Conservation (phyloP, 2,329 filamentous ascomycete genomes). For the Escovopsis weberi region DNA sequence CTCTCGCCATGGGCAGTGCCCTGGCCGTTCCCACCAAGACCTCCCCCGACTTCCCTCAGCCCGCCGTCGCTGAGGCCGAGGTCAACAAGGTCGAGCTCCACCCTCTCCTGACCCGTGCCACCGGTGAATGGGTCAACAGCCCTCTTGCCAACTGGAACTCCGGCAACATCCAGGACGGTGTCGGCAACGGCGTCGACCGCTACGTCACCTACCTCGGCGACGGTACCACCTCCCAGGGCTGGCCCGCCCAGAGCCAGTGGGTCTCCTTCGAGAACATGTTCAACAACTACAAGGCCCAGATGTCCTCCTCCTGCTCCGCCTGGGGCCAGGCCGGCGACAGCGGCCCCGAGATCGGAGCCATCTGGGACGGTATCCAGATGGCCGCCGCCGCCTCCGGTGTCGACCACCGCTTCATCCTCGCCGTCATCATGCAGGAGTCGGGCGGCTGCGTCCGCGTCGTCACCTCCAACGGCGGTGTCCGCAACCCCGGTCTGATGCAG, state of each 20-base stretch:
- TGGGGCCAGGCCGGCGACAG: constrained; percentile 5
- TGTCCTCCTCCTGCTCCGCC: constrained; percentile 6
- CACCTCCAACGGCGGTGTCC: constrained; percentile 24
- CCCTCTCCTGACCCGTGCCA: not conserved
- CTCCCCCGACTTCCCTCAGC: not conserved
- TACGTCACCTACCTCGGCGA: constrained; percentile 12
- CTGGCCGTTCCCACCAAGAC: constrained; percentile 2
- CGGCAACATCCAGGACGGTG: constrained; percentile 5
- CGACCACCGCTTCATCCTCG: constrained; percentile 27
- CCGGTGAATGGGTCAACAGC: constrained; percentile 2
- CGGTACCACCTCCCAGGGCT: constrained; percentile 3
- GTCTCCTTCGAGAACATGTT: constrained; percentile 8
- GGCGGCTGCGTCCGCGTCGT: constrained; percentile 28
- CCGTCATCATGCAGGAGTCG: constrained; percentile 29
- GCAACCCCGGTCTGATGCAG: constrained; percentile 29
- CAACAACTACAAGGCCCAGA: constrained; percentile 10
- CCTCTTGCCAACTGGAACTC: constrained; percentile 2
- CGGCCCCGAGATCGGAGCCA: constrained; percentile 5
- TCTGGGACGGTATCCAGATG: constrained; percentile 15
- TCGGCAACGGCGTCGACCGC: constrained; percentile 11
- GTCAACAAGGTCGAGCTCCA: too few species aligned
- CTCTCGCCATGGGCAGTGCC: constrained; percentile 1
- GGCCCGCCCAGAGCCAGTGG: constrained; percentile 4
- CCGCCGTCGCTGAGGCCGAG: not conserved
- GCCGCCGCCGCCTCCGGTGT: constrained; percentile 16